phyloP scores from a whole-genome alignment of 2,329 filamentous ascomycete species.

The Alternaria incomplexa region DNA sequence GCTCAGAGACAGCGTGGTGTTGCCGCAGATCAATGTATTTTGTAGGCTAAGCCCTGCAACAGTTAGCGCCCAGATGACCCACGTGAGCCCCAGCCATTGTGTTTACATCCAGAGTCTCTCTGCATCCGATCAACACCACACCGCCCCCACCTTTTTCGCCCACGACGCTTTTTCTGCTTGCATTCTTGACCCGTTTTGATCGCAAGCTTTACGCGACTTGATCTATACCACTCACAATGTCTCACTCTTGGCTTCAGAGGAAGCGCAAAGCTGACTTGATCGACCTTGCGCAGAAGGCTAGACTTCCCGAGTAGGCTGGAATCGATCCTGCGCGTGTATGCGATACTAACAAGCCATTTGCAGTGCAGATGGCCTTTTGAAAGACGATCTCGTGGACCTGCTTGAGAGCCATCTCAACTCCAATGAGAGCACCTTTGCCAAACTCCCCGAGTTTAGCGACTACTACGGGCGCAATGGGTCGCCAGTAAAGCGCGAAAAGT shows the following conservation, averaged over 20 bases:
- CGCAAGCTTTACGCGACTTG: slow-evolving; percentile 58
- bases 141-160: slow-evolving; percentile 17
- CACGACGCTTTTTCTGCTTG: slow-evolving; percentile 22
- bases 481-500: slow-evolving; percentile 57
- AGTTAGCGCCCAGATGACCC: slow-evolving; percentile 19
- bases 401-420: slow-evolving; percentile 53
- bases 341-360: slow-evolving; percentile 21
- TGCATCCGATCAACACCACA: slow-evolving; percentile 30
- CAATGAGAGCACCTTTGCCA: slow-evolving; percentile 69
- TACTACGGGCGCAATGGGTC: slow-evolving; percentile 75
- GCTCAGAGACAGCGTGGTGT: background rate
- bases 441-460: slow-evolving; percentile 69
- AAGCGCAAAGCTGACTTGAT: slow-evolving; percentile 83
- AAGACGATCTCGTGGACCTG: slow-evolving; percentile 73
- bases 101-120: slow-evolving; percentile 28
- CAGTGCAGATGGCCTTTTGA: slow-evolving; percentile 75
- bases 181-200: slow-evolving; percentile 39
- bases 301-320: slow-evolving; percentile 69
- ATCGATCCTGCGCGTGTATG: background rate
- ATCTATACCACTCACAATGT: slow-evolving; percentile 60
- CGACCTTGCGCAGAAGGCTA: slow-evolving; percentile 73
- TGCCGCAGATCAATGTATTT: slow-evolving; percentile 1
- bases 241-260: slow-evolving; percentile 73
- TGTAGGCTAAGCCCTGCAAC: slow-evolving; percentile 2
- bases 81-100: slow-evolving; percentile 30